Percentiles rank a stretch among this genome's conserved stretches.
phyloP scores from a whole-genome alignment of 257 asterid genomes.

The Solanum chmielewskii region DNA sequence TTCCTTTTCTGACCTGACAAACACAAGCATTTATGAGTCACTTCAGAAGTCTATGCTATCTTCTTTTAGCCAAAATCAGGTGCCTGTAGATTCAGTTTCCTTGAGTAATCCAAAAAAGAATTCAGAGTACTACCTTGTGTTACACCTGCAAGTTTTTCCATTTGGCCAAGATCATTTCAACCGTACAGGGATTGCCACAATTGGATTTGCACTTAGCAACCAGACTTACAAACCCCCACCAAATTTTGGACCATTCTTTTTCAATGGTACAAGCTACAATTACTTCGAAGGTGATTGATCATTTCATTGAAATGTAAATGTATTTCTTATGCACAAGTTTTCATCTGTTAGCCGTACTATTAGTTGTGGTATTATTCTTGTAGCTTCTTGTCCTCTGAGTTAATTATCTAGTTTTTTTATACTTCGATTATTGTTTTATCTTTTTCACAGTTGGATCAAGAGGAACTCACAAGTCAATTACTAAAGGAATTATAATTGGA shows the following conservation, averaged over 20 bases:
- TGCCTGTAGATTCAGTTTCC: constrained; percentile 66
- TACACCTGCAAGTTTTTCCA: constrained; percentile 56
- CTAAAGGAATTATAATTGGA: constrained; percentile 36
- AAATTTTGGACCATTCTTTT: constrained; percentile 55
- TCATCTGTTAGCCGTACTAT: not conserved
- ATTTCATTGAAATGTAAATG: not conserved
- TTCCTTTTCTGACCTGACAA: constrained; percentile 54
- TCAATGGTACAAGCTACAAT: constrained; percentile 25
- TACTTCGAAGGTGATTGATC: constrained; percentile 36
- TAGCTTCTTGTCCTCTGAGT: not conserved
- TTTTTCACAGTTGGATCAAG: constrained; percentile 8
- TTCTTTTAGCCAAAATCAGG: constrained; percentile 18
- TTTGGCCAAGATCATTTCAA: constrained; percentile 44
- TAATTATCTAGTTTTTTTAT: not conserved
- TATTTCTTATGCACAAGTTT: not conserved
- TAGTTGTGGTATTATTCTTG: not conserved
- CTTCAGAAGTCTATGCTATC: constrained; percentile 30
- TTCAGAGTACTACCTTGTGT: constrained; percentile 27
- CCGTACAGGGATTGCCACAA: constrained; percentile 31
- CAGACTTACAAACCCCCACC: constrained; percentile 66
- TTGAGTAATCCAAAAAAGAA: constrained; percentile 40
- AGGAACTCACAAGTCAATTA: constrained; percentile 23
- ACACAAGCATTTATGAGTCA: constrained; percentile 17
- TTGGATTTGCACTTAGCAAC: constrained; percentile 58
- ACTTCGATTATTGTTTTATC: not conserved